phyloP scores from a whole-genome alignment of 306 rosid genomes.

The Hippophae gyantsensis region DNA sequence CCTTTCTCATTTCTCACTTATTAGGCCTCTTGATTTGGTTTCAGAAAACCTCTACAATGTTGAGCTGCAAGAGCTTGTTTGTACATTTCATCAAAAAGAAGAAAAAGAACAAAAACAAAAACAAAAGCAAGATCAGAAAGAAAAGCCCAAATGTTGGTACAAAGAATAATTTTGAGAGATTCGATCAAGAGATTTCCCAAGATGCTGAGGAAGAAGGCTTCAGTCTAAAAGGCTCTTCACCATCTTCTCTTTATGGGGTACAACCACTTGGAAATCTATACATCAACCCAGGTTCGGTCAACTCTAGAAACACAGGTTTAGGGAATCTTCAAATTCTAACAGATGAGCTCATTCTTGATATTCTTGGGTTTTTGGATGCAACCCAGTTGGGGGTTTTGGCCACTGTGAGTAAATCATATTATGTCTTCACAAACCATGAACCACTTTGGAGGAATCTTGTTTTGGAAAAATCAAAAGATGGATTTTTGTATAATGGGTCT shows the following conservation, averaged over 20 bases:
- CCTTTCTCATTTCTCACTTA: no score
- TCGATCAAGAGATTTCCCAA: slow-evolving; percentile 15
- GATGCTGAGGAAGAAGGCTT: slow-evolving; percentile 45
- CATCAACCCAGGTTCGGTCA: slow-evolving; percentile 42
- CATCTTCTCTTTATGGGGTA: slow-evolving; percentile 62
- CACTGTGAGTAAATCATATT: slow-evolving; percentile 64
- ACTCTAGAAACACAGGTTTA: slow-evolving; percentile 76
- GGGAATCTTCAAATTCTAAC: slow-evolving; percentile 65
- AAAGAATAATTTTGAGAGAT: not conserved
- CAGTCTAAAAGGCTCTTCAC: slow-evolving; percentile 61
- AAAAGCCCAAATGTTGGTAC: slow-evolving; percentile 23
- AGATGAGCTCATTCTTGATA: slow-evolving; percentile 83
- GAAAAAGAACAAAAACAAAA: slow-evolving; percentile 23
- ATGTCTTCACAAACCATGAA: slow-evolving; percentile 62
- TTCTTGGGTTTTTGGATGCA: slow-evolving; percentile 52
- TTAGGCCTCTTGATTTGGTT: no score
- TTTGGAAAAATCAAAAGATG: slow-evolving; percentile 48
- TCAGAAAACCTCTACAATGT: slow-evolving; percentile 19
- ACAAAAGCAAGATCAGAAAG: slow-evolving; percentile 20
- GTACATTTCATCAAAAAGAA: slow-evolving; percentile 17
- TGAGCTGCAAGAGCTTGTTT: slow-evolving; percentile 30
- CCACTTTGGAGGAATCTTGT: slow-evolving; percentile 87
- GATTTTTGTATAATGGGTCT: slow-evolving; percentile 45
- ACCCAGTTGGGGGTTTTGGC: slow-evolving; percentile 55
- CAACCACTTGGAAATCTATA: slow-evolving; percentile 83